phyloP scores from a whole-genome alignment of 83 land plant genomes.

The Larix sibirica region DNA sequence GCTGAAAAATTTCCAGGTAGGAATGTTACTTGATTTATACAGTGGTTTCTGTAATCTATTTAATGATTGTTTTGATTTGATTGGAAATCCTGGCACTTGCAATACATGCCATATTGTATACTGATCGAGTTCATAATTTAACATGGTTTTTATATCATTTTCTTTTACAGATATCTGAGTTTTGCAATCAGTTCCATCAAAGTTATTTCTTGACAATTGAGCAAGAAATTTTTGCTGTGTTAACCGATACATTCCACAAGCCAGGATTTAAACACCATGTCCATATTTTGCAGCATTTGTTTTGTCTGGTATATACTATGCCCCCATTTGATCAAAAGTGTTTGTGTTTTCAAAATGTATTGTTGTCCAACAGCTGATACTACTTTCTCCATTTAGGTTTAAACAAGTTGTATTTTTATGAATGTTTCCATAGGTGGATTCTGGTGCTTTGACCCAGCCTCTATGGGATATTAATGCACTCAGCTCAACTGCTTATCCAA shows the following conservation, averaged over 20 bases:
- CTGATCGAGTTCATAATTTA: neutral
- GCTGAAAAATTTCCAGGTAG: constrained; percentile 94
- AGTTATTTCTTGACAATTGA: constrained; percentile 87
- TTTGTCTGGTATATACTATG: constrained; percentile 68
- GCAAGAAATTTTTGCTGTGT: constrained; percentile 97
- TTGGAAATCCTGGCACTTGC: neutral
- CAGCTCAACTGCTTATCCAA: constrained; percentile 69
- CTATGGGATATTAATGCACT: constrained; percentile 87
- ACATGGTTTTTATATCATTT: neutral
- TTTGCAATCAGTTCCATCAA: constrained; percentile 95
- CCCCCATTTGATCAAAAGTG: neutral
- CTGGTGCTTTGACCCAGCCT: constrained; percentile 90
- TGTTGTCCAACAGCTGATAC: neutral
- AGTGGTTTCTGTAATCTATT: too few relatives aligned
- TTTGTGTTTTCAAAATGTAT: neutral
- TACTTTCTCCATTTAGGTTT: neutral
- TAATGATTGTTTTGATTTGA: neutral
- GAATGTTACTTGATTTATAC: neutral
- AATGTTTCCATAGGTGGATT: constrained; percentile 67
- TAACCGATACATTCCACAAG: constrained; percentile 98
- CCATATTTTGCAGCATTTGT: constrained; percentile 86
- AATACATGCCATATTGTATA: neutral
- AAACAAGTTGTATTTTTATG: neutral
- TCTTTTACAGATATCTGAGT: constrained; percentile 79
- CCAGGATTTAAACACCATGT: constrained; percentile 98